Evolutionary conservation across 108 stramenopile species (phyloP), one percentile per base, ranked within the genome.

Genomic region (Cyclotella sp.): DNA sequence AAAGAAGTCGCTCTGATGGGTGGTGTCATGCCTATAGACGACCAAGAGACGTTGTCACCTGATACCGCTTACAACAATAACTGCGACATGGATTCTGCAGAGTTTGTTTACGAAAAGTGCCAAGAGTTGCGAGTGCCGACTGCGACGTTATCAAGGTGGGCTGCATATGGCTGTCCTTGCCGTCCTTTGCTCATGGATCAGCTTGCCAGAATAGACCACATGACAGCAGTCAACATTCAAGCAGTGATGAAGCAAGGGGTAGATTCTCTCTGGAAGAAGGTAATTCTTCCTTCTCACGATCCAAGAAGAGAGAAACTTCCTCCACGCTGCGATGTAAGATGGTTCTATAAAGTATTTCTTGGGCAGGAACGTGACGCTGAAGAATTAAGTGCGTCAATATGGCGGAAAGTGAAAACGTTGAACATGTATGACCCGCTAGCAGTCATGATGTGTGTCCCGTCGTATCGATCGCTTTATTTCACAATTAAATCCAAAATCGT

Each of bases 401-500:
- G 81, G 81, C 26, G 54, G 21, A 51, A 65, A 14, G 74, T 82
- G 26, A 58, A 72, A 53, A 82, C 77, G 27, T 61, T 82, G 1
- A 82, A 82, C 58, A 78, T 82, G 76, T 82, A 82, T 63, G 81
- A 82, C 66, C 81, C 81, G 15, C 70, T 82, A 27, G 81, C 81
- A 28, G 51, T 82, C 24, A 43, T 82, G 30, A 19, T 73, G 49
- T 72, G 77, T 18, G 81, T 82, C 43, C 81, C 81, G 16, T 76
- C 81, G 41, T 82, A 78, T 63, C 61, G 81, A 49, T 3, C 63
- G 9, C 28, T 72, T 6, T 66, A 82, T 51, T 82, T 82, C 49
- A 53, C n/a, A 0, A 66, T 39, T 43, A 63, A 82, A 28, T 73
- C 77, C 34, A 82, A 82, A 63, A 40, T 60, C 47, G 81, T 82